Evolutionary conservation across 1,139 yeast genomes (phyloP), one percentile per base, ranked within the genome.

Genomic region (Yamadazyma spencermartinsiae): DNA sequence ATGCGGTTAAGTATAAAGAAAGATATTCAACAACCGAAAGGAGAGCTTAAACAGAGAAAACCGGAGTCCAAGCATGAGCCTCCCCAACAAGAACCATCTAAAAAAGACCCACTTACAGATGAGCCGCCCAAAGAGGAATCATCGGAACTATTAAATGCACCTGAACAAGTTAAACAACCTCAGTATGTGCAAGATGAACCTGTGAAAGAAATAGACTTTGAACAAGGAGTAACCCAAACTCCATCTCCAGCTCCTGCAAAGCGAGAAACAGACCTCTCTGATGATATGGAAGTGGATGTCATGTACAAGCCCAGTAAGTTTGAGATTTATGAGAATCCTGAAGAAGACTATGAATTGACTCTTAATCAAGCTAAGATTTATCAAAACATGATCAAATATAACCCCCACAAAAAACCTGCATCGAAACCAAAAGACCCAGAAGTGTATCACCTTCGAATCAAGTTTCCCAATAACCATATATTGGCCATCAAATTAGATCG

Each of bases 361-460:
- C 66, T 76, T 1, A 61, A 71, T 8, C 82, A 79, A 42, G 82
- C 80, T 1, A 72, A 72, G 47, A 64, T 63, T 12, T 80, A 79
- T 50, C 82, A 75, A 49, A 61, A 66, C 34, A 55, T 74, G 39
- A 60, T 79, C 30, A 57, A 70, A 13, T 62, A 65, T 34, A 64
- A 67, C 19, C 33, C 33, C 13, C 24, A 16, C 16, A 17, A 19
- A 28, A 29, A 35, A 17, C 15, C 40, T n/a, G 36, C 32, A 15
- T 31, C 42, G 3, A 32, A 39, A 9, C 13, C 8, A 10, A 18
- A 17, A 8, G 41, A 39, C 18, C 16, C 31, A n/a, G 68, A 69
- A 1, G 38, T 50, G 2, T 68, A 64, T 46, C 59, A 63, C 18
- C 61, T 79, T 9, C 58, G 85, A 36, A 50, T 79, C 23, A 69